Conservation (phyloP, 768 basidiomycete species). For the Amanita subjunquillea region DNA sequence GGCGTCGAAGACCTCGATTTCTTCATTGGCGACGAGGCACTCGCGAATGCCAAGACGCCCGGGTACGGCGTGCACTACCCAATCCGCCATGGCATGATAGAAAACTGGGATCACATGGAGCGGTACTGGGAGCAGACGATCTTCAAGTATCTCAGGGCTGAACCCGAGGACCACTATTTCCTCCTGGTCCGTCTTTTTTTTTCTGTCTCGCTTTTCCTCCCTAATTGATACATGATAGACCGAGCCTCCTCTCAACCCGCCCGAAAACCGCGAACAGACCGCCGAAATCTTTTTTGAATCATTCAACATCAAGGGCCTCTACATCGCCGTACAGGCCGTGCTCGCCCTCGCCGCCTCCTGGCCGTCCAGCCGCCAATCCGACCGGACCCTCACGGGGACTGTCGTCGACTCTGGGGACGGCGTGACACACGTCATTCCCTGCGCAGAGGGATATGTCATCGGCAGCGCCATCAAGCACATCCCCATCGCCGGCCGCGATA, state of each 20-base stretch:
- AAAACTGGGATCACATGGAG: constrained; percentile 99
- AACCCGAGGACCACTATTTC: constrained; percentile 99
- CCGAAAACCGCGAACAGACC: constrained; percentile 97
- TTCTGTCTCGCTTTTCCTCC: background rate
- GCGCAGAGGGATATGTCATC: constrained; percentile 97
- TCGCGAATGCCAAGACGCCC: constrained; percentile 90
- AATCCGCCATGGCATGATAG: constrained; percentile 94
- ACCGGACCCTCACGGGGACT: constrained; percentile 91
- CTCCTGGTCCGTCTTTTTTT: constrained; percentile 58
- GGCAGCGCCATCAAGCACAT: constrained; percentile 99
- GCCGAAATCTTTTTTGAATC: constrained; percentile 99
- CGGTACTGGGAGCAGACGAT: constrained; percentile 99
- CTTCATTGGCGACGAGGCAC: constrained; percentile 97
- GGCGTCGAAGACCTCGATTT: constrained; percentile 99
- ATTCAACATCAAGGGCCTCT: constrained; percentile 97
- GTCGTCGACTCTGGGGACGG: constrained; percentile 99
- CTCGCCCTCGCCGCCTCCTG: constrained; percentile 96
- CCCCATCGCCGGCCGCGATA: constrained; percentile 96
- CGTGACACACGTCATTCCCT: constrained; percentile 96
- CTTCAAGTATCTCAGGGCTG: constrained; percentile 98
- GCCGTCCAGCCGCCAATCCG: constrained; percentile 82
- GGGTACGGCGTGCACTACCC: constrained; percentile 94
- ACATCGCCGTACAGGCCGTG: constrained; percentile 98
- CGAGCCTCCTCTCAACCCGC: constrained; percentile 96
- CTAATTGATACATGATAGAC: constrained; percentile 43